Evolutionary conservation across 306 rosid species (phyloP).

Genomic region (Styphnolobium japonicum): DNA sequence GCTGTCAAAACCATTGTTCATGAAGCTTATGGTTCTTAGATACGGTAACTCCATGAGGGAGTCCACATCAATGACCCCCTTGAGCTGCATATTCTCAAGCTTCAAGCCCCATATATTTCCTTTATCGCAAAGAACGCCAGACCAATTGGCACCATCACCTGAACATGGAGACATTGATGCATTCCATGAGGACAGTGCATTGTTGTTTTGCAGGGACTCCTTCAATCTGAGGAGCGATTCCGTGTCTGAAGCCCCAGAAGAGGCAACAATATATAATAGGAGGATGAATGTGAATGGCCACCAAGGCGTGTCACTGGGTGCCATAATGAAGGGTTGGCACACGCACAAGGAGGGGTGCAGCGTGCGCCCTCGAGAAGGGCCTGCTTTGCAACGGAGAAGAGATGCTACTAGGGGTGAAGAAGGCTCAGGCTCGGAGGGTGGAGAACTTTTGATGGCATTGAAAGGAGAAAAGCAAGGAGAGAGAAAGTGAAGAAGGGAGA

Average conservation of each 20-base stretch:
- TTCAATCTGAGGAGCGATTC: constrained; percentile 63
- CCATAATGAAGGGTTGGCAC: constrained; percentile 42
- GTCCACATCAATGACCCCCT: constrained; percentile 49
- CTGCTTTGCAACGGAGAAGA: not conserved
- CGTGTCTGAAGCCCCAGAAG: not conserved
- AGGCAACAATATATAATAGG: not conserved
- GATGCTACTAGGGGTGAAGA: constrained; percentile 15
- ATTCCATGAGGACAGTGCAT: constrained; percentile 43
- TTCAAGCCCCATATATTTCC: constrained; percentile 57
- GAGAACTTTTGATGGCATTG: constrained; percentile 32
- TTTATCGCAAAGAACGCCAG: constrained; percentile 43
- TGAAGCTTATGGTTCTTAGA: constrained; percentile 58
- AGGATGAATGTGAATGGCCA: not conserved
- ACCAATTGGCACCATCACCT: constrained; percentile 43
- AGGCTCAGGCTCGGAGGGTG: constrained; percentile 14
- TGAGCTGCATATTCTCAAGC: constrained; percentile 65
- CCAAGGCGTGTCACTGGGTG: constrained; percentile 6
- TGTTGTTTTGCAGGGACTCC: constrained; percentile 36
- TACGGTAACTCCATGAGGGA: constrained; percentile 40
- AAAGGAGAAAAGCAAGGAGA: not conserved
- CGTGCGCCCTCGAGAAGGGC: constrained; percentile 46
- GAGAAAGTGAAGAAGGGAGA: not conserved
- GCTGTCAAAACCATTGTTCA: constrained; percentile 54
- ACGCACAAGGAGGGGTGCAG: constrained; percentile 38
- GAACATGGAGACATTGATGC: constrained; percentile 41